Evolutionary conservation across 2,329 filamentous ascomycete genomes (phyloP), one percentile per base, ranked within the genome.

Genomic region (Cladobotryum protrusum): DNA sequence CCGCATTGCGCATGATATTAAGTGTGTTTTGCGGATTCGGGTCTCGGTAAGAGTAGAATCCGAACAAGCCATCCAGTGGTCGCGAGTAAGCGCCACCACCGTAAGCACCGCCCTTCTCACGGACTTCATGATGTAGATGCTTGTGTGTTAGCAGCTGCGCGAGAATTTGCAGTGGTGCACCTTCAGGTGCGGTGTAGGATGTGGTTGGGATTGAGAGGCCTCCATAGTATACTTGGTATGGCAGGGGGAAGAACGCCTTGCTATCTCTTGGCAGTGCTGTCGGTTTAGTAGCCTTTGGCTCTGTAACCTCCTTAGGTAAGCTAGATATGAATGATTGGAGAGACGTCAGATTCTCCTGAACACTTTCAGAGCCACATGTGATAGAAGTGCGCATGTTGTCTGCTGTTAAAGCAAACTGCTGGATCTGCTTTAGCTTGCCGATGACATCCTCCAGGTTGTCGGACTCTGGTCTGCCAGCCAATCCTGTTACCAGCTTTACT

Each of bases 211-310:
- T 71, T 15, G 89, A 86, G 41, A 93, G 77, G 14, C 85, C 87
- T 7, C 92, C 89, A 64, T 97, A 97, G 65, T 95, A 96, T 33
- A 99, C 93, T 69, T 99, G 93, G 69, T 96, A 99, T 1, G 93
- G 93, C 15, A 99, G 77, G 19, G 92, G 86, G 70, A 95, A 97
- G 70, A 97, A 95, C 0, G 89, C 85, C 66, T 90, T 93, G 56
- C 75, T 74, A 54, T 82, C 76, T 54, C 71, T 70, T 13, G 69
- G 64, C 47, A 76, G 70, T 2, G 69, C 64, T 14, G 44, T 68
- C 51, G 54, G 58, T 17, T 54, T 55, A 4, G 54, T 48, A 39
- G 53, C 56, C 40, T 67, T 62, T 20, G 69, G 63, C 86, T 70
- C 5, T 71, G 75, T 45, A 2, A 52, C 49, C 6, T 51, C 59